Evolutionary conservation across 768 basidiomycete species (phyloP), one percentile per base, ranked within the genome.

Genomic region (Mycena haematopus): DNA sequence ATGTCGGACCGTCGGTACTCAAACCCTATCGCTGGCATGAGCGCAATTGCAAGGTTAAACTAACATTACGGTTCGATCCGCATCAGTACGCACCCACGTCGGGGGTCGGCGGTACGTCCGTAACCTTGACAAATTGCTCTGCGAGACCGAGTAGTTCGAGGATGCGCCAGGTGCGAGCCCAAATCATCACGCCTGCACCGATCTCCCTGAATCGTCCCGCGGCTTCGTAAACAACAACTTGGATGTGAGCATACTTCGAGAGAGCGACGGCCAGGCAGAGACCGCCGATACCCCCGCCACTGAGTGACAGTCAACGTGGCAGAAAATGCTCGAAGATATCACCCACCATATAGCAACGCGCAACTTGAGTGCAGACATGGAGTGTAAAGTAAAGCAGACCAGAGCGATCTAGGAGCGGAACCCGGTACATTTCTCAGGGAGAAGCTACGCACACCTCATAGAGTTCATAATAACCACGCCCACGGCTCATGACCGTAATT

Each of bases 221-320:
- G 5, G 81, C 76, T 72, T 85, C 84, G 62, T 84, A 85, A 5
- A 85, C 62, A 59, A 80, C 73, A 15, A 81, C 73, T 58, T 77
- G 71, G 21, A 82, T 68, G 66, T 77, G 64, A 3, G 71, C 44
- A 10, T 76, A 72, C 21, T 73, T 72, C 0, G 82, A 79, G 17
- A 85, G 76, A 0, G 76, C 70, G n/a, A 77, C 74, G 6, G 76
- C 77, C 15, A 78, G 58, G 14, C 54, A 60, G 6, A 65, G 63
- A 27, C 63, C 63, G 17, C 63, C 55, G 14, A 65, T 65, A 1
- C 63, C 63, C 11, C 63, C 63, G 14, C 63, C 63, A 33, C 63
- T 65, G 21, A 19, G 22, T 33, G 27, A 22, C 15, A 7, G 19
- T 45, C 22, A 56, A 17, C 15, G 44, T 35, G 17, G 19, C 27